A percentile compares a stretch with the other conserved stretches of the same genome.
Conservation (phyloP, 495 filamentous ascomycete species). For the Tuber magnatum region DNA sequence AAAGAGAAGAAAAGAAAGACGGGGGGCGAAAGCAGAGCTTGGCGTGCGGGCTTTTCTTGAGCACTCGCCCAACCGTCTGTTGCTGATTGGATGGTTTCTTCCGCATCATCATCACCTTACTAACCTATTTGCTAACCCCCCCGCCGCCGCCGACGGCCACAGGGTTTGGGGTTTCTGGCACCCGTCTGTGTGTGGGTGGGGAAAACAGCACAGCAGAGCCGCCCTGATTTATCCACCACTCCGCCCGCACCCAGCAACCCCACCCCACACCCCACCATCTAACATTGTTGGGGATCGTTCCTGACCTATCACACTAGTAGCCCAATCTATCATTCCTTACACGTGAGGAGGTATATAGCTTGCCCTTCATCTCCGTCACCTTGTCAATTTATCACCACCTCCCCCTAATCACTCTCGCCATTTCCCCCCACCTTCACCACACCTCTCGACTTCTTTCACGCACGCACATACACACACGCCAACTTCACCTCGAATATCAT, state of each 20-base stretch:
- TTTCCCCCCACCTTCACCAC: neutral
- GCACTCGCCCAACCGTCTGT: neutral
- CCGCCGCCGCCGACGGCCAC: neutral
- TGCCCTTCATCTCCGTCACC: neutral
- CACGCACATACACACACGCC: neutral
- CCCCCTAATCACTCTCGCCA: neutral
- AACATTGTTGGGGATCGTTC: neutral
- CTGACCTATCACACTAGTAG: neutral
- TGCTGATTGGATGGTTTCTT: neutral
- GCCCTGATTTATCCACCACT: neutral
- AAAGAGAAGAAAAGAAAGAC: neutral
- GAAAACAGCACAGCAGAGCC: neutral
- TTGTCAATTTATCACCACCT: neutral
- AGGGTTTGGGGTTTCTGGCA: neutral
- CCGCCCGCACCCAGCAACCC: neutral
- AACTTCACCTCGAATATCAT: neutral
- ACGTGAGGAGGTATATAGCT: neutral
- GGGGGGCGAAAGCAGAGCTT: neutral
- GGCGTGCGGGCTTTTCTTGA: neutral
- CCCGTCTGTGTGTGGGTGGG: neutral
- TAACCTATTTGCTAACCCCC: neutral
- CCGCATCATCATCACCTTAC: neutral
- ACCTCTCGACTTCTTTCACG: neutral
- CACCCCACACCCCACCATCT: neutral
- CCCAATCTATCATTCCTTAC: neutral